Conservation (phyloP, 23 red algal species). For the Gracilaria gracilis region DNA sequence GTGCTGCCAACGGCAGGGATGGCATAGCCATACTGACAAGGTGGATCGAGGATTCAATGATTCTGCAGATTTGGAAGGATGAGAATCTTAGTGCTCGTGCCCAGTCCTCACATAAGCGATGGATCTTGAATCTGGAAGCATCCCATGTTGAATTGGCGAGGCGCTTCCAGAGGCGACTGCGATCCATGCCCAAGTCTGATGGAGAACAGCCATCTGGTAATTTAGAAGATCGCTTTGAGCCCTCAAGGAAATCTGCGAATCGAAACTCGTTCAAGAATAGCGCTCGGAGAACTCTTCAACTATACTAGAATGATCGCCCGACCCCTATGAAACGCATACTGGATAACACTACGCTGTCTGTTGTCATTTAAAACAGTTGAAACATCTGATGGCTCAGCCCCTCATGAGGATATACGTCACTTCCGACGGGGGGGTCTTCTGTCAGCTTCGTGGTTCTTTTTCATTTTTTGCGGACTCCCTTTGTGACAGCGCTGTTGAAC, state of each 20-base stretch:
- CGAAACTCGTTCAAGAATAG: slow-evolving; percentile 33
- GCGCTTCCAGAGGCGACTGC: slow-evolving; percentile 62
- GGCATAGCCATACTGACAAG: slow-evolving; percentile 75
- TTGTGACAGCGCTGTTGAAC: background rate
- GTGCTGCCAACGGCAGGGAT: slow-evolving; percentile 63
- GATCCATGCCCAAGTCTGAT: slow-evolving; percentile 54
- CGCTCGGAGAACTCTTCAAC: slow-evolving; percentile 6
- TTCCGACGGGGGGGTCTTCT: background rate
- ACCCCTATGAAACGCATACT: background rate
- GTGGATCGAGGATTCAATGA: slow-evolving; percentile 73
- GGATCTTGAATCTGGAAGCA: slow-evolving; percentile 65
- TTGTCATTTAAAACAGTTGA: background rate
- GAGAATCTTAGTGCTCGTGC: slow-evolving; percentile 79
- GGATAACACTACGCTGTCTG: background rate
- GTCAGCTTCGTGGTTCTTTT: background rate
- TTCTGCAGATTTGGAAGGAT: slow-evolving; percentile 75
- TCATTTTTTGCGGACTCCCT: background rate
- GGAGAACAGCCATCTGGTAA: background rate
- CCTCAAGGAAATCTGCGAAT: slow-evolving; percentile 1
- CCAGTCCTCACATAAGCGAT: slow-evolving; percentile 59
- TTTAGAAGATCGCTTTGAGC: slow-evolving; percentile 29
- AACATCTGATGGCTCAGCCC: background rate
- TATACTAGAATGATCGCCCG: background rate
- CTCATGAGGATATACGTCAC: background rate
- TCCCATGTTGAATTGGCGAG: slow-evolving; percentile 56